Evolutionary conservation across 2,329 filamentous ascomycete genomes (phyloP).

Genomic region (Teratosphaeria pseudoeucalypti): DNA sequence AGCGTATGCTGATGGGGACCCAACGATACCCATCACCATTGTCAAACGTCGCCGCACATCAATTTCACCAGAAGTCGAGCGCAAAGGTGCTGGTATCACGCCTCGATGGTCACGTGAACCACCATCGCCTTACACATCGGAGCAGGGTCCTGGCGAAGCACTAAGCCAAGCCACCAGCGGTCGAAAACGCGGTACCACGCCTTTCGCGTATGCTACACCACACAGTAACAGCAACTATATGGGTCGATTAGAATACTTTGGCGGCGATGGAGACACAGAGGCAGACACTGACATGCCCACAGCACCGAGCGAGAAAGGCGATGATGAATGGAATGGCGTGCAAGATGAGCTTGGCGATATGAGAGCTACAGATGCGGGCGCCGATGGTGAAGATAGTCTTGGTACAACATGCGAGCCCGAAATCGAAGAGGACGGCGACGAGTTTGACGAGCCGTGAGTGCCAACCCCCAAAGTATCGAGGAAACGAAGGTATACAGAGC

Average conservation of each 20-base stretch:
- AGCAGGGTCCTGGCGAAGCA: conserved; percentile 9
- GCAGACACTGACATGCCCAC: conserved; percentile 15
- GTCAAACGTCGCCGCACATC: conserved; percentile 43
- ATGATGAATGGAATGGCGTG: conserved; percentile 27
- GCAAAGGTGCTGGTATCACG: conserved; percentile 27
- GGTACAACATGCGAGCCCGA: neutral
- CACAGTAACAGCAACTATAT: conserved; percentile 40
- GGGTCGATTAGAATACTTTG: conserved; percentile 22
- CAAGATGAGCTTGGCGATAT: conserved; percentile 20
- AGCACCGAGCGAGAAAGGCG: conserved; percentile 8
- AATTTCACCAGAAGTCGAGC: conserved; percentile 41
- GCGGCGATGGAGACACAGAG: conserved; percentile 26
- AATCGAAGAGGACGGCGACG: neutral
- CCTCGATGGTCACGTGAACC: conserved; percentile 36
- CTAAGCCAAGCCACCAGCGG: conserved; percentile 29
- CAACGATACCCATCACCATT: conserved; percentile 10
- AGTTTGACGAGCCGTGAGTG: neutral
- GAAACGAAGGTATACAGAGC: neutral
- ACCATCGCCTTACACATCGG: conserved; percentile 30
- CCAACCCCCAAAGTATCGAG: neutral
- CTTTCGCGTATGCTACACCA: conserved; percentile 65
- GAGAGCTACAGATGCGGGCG: neutral
- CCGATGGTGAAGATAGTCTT: neutral
- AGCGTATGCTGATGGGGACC: conserved; percentile 12
- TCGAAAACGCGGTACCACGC: conserved; percentile 39